Base-by-base conservation (phyloP, 2,329 filamentous ascomycete species). In the Chrysosphaeria jannelii region DNA sequence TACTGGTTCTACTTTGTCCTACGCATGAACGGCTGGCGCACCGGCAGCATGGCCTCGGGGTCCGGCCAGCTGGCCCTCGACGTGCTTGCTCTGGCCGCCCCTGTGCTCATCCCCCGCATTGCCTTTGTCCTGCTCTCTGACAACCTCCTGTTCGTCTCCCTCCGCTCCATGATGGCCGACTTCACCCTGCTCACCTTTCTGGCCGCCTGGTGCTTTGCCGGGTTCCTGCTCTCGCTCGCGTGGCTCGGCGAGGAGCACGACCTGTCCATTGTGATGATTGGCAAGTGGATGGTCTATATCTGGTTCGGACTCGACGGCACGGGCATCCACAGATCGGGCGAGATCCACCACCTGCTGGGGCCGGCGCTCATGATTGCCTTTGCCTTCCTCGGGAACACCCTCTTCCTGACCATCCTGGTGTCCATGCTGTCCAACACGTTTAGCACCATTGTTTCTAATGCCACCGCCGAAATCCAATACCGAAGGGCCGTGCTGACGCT, bases 271-370 rank as follows among this genome's bases (percentile, higher is more conserved):
- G 45, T 70, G 42, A 72, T 66, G 2, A 78, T 85, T 30, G 63
- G 63, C 21, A 78, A 79, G 42, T 88, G 75, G 75, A 81, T 88
- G 72, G 57, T 85, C 2, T 85, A 71, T 57, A 79, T 88, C 31
- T 88, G 75, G 75, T 85, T 88, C 36, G 75, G 75, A 3, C 57
- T 88, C 2, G 75, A 85, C 34, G 75, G 59, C 5, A 62, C 54
- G 4, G 61, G 61, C 6, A 63, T 67, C 20, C 50, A 60, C 22
- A 41, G 50, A 31, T 59, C 58, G 27, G 51, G 57, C 12, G 61
- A 74, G 27, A 75, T 85, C 36, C 74, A 88, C 43, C 60, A 61
- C 51, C 45, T 78, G n/a, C 50, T 85, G 2, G 75, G 75, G 1
- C 75, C 75, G 0, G 53, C 61, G 3, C 46, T 85, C 13, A 85